Evolutionary conservation across 2,329 filamentous ascomycete genomes (phyloP).

Genomic region (Aureobasidium lini): DNA sequence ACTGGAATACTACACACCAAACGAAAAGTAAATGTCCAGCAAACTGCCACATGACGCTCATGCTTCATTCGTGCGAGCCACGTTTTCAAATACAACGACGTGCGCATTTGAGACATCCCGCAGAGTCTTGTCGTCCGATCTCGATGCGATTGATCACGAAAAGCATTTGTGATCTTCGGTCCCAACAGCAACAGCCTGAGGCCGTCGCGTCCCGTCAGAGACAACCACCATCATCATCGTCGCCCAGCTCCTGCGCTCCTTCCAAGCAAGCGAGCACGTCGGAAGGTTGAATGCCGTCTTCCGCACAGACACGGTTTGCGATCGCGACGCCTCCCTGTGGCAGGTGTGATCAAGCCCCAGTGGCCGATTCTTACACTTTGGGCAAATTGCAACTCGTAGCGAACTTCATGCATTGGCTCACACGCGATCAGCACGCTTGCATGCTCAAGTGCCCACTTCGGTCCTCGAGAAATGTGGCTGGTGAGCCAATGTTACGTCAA

Average conservation of each 20-base stretch:
- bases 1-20: too few relatives aligned
- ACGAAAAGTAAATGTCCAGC: neutral
- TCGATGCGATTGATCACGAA: neutral
- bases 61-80: neutral
- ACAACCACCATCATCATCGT: neutral
- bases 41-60: neutral
- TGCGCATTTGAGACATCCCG: neutral
- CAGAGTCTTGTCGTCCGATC: neutral
- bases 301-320: conserved; percentile 2
- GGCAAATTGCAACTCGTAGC: neutral
- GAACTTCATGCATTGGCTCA: neutral
- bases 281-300: neutral
- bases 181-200: neutral
- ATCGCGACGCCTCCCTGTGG: conserved; percentile 4
- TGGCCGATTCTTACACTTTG: neutral
- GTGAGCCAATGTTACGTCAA: conserved; percentile 15
- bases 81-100: neutral
- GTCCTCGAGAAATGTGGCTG: conserved; percentile 13
- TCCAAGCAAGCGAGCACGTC: neutral
- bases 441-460: conserved; percentile 9
- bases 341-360: neutral
- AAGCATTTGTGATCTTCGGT: neutral
- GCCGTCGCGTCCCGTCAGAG: neutral
- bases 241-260: neutral
- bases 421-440: conserved; percentile 12